Percentiles rank a stretch among this genome's conserved stretches.
These are phyloP conservation scores for Brassica incana DNA, from an alignment of 345 rosid species.

Conservation along the genomic window DNA sequence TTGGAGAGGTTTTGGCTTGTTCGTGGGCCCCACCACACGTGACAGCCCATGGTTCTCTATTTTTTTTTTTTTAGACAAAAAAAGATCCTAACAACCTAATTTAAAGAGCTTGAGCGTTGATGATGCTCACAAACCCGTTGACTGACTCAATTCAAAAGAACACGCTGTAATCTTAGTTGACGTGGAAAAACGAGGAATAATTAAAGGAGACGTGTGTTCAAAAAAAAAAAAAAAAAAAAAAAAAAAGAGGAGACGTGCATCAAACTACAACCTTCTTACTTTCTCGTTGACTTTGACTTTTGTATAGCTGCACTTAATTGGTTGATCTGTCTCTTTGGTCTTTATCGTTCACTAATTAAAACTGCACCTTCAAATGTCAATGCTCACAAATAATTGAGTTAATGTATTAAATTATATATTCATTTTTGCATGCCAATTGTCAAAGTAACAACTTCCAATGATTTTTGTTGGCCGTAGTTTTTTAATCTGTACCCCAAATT, in stretches of 20 bases:
- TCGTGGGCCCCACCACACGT: too few relatives aligned
- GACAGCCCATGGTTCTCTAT: too few relatives aligned
- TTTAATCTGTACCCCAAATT: background rate
- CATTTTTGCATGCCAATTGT: background rate
- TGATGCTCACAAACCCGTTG: background rate
- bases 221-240: too few relatives aligned
- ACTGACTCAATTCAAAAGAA: background rate
- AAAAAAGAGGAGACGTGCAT: background rate
- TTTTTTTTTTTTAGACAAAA: background rate
- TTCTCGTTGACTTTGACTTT: constrained; percentile 27
- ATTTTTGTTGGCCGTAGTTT: constrained; percentile 1
- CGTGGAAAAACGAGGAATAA: constrained; percentile 1
- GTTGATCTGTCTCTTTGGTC: background rate
- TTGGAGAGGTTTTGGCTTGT: too few relatives aligned
- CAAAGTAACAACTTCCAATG: constrained; percentile 13
- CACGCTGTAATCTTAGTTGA: constrained; percentile 13
- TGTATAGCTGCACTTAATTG: background rate
- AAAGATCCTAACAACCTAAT: too few relatives aligned
- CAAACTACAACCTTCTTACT: background rate
- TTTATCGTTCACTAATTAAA: background rate
- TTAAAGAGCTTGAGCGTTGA: too few relatives aligned
- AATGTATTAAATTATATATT: background rate
- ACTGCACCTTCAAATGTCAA: background rate
- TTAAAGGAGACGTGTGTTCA: constrained; percentile 5
- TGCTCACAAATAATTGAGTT: background rate